Evolutionary conservation across 768 basidiomycete genomes (phyloP).

Genomic region (Tylopilus balloui): DNA sequence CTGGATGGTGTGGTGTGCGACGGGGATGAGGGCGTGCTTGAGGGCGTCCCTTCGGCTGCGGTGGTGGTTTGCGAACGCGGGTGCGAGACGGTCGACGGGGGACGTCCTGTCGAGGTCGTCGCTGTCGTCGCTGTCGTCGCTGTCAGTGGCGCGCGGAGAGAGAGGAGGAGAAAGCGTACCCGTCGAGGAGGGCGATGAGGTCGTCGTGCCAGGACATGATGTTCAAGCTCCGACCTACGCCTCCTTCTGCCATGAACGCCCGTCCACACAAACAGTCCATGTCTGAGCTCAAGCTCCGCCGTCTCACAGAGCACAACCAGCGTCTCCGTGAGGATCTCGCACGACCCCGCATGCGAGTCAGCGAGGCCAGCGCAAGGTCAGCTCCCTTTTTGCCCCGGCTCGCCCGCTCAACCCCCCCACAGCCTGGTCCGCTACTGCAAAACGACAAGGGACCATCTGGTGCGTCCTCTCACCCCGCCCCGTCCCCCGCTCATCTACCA

Average conservation of each 20-base stretch:
- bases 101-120: slow-evolving; percentile 42
- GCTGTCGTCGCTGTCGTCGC: slow-evolving; percentile 37
- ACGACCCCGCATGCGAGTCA: slow-evolving; percentile 84
- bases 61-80: slow-evolving; percentile 33
- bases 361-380: slow-evolving; percentile 86
- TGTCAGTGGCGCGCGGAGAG: slow-evolving; percentile 4
- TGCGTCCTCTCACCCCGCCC: slow-evolving; percentile 36
- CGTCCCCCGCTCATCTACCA: background rate
- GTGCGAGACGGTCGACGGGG: slow-evolving; percentile 45
- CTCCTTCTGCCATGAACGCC: slow-evolving; percentile 49
- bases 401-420: slow-evolving; percentile 5
- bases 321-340: slow-evolving; percentile 85
- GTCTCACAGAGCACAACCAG: slow-evolving; percentile 91
- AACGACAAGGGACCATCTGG: slow-evolving; percentile 85
- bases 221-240: slow-evolving; percentile 21
- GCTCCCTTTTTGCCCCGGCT: background rate
- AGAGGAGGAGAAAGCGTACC: slow-evolving; percentile 11
- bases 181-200: slow-evolving; percentile 27
- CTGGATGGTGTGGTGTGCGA: slow-evolving; percentile 32
- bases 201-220: slow-evolving; percentile 6
- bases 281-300: slow-evolving; percentile 94
- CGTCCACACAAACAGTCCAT: slow-evolving; percentile 90
- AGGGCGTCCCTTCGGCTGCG: slow-evolving; percentile 27
- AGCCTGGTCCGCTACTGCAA: slow-evolving; percentile 95
- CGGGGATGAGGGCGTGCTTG: slow-evolving; percentile 34